Evolutionary conservation across 352 stramenopile genomes (phyloP).

Genomic region (Aphanomyces astaci): DNA sequence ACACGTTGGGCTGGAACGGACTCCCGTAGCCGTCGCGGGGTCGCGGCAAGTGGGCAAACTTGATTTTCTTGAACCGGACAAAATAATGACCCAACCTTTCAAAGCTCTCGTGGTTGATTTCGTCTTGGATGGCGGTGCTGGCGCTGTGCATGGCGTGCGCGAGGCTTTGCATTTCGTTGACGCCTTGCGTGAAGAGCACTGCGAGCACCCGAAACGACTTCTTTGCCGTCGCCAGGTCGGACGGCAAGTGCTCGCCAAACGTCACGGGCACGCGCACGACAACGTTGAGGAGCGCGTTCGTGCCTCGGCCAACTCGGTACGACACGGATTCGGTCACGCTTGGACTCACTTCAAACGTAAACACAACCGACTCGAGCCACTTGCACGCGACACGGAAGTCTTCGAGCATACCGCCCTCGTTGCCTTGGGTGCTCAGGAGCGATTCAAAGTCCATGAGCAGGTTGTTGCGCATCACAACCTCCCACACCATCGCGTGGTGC

Average conservation of each 20-base stretch:
- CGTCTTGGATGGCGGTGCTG: slow-evolving; percentile 63
- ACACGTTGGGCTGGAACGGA: slow-evolving; percentile 29
- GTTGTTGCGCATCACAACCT: slow-evolving; percentile 44
- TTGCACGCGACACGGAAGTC: slow-evolving; percentile 29
- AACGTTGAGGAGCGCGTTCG: background rate
- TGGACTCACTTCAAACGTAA: slow-evolving; percentile 1
- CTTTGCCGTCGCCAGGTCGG: slow-evolving; percentile 30
- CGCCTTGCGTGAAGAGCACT: slow-evolving; percentile 65
- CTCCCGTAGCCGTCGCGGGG: slow-evolving; percentile 11
- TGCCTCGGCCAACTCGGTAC: background rate
- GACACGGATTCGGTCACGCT: background rate
- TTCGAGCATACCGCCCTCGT: slow-evolving; percentile 81
- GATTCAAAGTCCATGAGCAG: slow-evolving; percentile 81
- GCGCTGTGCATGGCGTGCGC: slow-evolving; percentile 52
- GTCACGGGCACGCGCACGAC: background rate
- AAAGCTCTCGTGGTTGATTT: slow-evolving; percentile 70
- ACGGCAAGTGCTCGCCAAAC: slow-evolving; percentile 32
- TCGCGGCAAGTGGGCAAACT: background rate
- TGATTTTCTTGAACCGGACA: slow-evolving; percentile 4
- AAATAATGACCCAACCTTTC: background rate
- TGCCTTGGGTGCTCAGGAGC: slow-evolving; percentile 77
- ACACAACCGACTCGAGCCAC: slow-evolving; percentile 5
- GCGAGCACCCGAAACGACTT: slow-evolving; percentile 45
- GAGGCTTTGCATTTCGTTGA: slow-evolving; percentile 79
- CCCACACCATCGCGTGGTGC: slow-evolving; percentile 48